Percentiles rank a stretch among this genome's conserved stretches.
Evolutionary conservation across 805 yeast genomes (phyloP).

Genomic region (Candida taoyuanica): DNA sequence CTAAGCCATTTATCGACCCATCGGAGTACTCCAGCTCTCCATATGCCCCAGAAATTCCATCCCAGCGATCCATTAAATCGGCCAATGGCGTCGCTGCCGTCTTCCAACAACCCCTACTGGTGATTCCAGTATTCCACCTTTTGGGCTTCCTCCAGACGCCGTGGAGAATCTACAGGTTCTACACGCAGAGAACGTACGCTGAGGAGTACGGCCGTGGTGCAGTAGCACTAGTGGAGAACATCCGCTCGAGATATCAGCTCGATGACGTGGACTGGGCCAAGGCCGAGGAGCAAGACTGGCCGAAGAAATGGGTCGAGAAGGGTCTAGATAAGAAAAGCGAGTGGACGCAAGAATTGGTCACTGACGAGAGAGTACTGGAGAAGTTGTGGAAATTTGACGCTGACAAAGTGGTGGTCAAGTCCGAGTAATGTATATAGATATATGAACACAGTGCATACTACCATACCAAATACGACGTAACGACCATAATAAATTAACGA

Average conservation of each 20-base stretch:
- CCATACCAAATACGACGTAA: no score
- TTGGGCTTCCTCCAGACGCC: constrained; percentile 79
- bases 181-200: constrained; percentile 66
- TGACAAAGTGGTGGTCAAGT: constrained; percentile 10
- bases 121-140: constrained; percentile 70
- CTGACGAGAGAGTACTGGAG: constrained; percentile 61
- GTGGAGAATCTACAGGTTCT: constrained; percentile 69
- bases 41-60: constrained; percentile 43
- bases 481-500: no score
- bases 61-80: constrained; percentile 22
- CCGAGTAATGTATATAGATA: no score
- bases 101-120: constrained; percentile 74
- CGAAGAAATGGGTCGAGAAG: constrained; percentile 70
- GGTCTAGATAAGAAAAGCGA: constrained; percentile 77
- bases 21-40: constrained; percentile 49
- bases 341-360: constrained; percentile 74
- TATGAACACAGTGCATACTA: no score
- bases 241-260: constrained; percentile 45
- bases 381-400: constrained; percentile 45
- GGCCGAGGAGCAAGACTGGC: constrained; percentile 85
- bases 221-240: constrained; percentile 43
- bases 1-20: constrained; percentile 59
- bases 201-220: constrained; percentile 57
- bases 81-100: constrained; percentile 46
- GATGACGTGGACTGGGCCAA: constrained; percentile 36